A percentile compares a stretch with the other conserved stretches of the same genome.
These are phyloP conservation scores for Coemansia sp. DNA, from an alignment of 192 early-diverging fungal species.

Conservation along the genomic window DNA sequence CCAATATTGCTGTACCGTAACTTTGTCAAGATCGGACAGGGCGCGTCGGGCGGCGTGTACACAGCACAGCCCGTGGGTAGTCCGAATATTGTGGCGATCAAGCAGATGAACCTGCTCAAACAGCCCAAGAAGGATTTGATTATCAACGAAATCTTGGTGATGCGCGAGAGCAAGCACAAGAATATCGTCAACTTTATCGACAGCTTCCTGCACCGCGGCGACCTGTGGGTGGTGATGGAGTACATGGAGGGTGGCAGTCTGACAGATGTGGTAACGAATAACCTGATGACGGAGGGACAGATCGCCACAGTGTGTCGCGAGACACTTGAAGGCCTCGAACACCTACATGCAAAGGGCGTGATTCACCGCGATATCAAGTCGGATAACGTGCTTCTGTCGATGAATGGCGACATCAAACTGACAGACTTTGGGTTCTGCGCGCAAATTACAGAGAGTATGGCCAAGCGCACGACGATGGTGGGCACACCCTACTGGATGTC, in stretches of 20 bases:
- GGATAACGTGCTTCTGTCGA: constrained; percentile 82
- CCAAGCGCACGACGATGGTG: constrained; percentile 84
- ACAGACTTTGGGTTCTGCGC: constrained; percentile 97
- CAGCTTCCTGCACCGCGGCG: constrained; percentile 74
- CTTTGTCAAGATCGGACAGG: constrained; percentile 95
- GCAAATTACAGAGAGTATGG: constrained; percentile 76
- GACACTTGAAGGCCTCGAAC: constrained; percentile 70
- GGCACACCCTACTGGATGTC: constrained; percentile 92
- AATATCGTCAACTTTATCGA: constrained; percentile 99
- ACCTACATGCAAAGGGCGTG: constrained; percentile 78
- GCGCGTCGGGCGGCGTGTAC: constrained; percentile 98
- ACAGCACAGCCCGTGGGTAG: constrained; percentile 74
- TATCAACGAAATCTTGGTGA: constrained; percentile 89
- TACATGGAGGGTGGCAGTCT: constrained; percentile 98
- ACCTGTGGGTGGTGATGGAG: constrained; percentile 99
- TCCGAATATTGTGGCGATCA: constrained; percentile 83
- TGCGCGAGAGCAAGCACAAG: constrained; percentile 88
- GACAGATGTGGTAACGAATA: constrained; percentile 97
- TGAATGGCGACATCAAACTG: constrained; percentile 79
- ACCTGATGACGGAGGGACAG: constrained; percentile 86
- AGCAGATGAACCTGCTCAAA: constrained; percentile 85
- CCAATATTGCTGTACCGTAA: constrained; percentile 89
- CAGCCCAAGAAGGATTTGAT: constrained; percentile 90
- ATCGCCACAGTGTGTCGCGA: constrained; percentile 93
- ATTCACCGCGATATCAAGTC: constrained; percentile 93